Percentiles rank a stretch among this genome's conserved stretches.
These are phyloP conservation scores for Euphrasia arctica DNA, from an alignment of 305 asterid genomes.

Conservation along the genomic window DNA sequence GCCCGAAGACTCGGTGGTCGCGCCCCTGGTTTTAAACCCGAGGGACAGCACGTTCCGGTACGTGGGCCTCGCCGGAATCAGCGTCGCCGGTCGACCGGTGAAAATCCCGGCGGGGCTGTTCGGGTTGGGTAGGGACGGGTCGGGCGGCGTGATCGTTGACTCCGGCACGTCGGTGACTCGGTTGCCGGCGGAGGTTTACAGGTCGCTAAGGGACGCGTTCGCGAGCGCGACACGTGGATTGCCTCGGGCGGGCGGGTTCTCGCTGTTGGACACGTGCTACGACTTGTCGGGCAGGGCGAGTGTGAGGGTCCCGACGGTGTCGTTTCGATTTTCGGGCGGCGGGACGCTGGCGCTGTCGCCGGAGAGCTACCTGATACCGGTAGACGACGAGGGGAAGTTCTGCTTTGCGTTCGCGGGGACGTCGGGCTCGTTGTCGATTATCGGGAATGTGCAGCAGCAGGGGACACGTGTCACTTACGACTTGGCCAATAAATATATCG, in stretches of 20 bases:
- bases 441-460: slow-evolving; percentile 83
- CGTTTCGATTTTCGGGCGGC: slow-evolving; percentile 57
- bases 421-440: slow-evolving; percentile 53
- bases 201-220: slow-evolving; percentile 52
- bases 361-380: slow-evolving; percentile 57
- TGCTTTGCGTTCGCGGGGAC: slow-evolving; percentile 77
- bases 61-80: slow-evolving; percentile 65
- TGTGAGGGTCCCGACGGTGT: slow-evolving; percentile 60
- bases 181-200: slow-evolving; percentile 50
- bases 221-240: slow-evolving; percentile 31
- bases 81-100: slow-evolving; percentile 47
- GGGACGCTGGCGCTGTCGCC: slow-evolving; percentile 42
- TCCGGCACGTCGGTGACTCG: slow-evolving; percentile 93
- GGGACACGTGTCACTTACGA: slow-evolving; percentile 84
- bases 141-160: slow-evolving; percentile 76
- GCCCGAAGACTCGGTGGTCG: slow-evolving; percentile 57
- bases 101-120: slow-evolving; percentile 38
- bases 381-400: slow-evolving; percentile 49
- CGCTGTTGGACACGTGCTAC: slow-evolving; percentile 74
- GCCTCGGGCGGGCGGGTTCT: slow-evolving; percentile 37
- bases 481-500: slow-evolving; percentile 53
- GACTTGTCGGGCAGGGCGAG: slow-evolving; percentile 42
- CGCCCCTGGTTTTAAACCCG: slow-evolving; percentile 49
- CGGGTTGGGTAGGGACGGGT: slow-evolving; percentile 45
- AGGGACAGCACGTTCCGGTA: slow-evolving; percentile 41